Base-by-base conservation (phyloP, 129 eudicot genomes). In the Helianthus tuberosus region DNA sequence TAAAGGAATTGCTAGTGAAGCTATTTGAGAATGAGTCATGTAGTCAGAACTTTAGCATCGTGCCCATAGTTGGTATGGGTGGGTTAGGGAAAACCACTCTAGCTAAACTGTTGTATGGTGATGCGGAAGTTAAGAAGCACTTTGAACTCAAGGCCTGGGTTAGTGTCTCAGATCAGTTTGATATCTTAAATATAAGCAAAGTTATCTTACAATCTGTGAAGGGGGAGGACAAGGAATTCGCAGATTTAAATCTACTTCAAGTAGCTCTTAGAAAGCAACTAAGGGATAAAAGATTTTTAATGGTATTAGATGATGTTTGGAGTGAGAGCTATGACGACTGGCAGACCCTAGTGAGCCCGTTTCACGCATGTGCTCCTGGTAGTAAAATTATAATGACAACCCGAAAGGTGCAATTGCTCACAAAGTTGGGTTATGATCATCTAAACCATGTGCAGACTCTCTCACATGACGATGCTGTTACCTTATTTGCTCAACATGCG, bases 251-350 rank as follows among this genome's bases (percentile, higher is more conserved):
- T 47, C 13, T 11, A 29, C 60, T 68, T 48, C 60, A 68, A 29
- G 44, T 25, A 29, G 27, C 27, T 13, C 60, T 49, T 48, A 48
- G 5, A 14, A 12, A 68, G 7, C 8, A 27, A 13, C 4, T 68
- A 11, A 49, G 6, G 39, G 61, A n/a, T 3, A 68, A 68, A 49
- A 5, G 29, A 49, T 68, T 68, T 29, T 43, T 49, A 8, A 1
- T 49, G 5, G 60, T 49, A 6, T 3, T 50, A 68, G 60, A 68
- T 25, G 73, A 68, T 68, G 13, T 68, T 6, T 68, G 73, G 73
- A 48, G 47, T 50, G 61, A 29, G 12, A 47, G 5, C 6, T 62
- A 13, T 36, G 12, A 13, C 1, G 47, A 62, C 7, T 62, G 67
- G 67, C 5, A 35, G 8, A 14, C 20, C 25, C 25, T 62, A 2